Evolutionary conservation across 1,139 yeast genomes (phyloP), one percentile per base, ranked within the genome.

Genomic region (Geotrichum citri-aurantii): DNA sequence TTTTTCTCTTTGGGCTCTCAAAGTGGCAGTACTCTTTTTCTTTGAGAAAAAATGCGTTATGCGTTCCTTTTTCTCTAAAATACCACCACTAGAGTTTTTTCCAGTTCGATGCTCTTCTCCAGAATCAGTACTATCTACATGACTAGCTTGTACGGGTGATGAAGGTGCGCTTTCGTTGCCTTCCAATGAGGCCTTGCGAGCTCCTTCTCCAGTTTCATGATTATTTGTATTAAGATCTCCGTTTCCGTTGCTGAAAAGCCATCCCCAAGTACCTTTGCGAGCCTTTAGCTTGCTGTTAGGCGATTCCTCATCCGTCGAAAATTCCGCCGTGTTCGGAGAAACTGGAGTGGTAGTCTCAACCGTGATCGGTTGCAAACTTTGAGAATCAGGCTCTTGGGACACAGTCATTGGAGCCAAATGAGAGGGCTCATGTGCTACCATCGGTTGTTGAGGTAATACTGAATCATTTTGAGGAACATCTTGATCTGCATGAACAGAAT

Each of bases 201-300:
- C 19, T 37, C 3, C 19, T n/a, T 37, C 44, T 37, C 17, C 44
- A 37, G 21, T 19, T 37, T 37, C 44, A 12, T 19, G 48, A 23
- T 46, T 37, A 37, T 1, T 3, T n/a, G 48, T 14, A 6, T 23
- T 24, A 5, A 26, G 29, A 23, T 24, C 48, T 46, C 29, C 48
- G 12, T 40, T 37, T 26, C 21, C 44, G 17, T 52, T 42, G 23
- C 57, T 62, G 49, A 65, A 65, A n/a, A 66, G 60, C 67, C 69
- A 65, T 12, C 66, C 60, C 67, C 67, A 66, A 2, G 65, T 64
- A n/a, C 62, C 63, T 42, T 65, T 65, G n/a, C 62, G 56, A 7
- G 59, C 37, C 50, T 61, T 57, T 29, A 12, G 19, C 59, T 44
- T 56, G 56, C 52, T 54, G 53, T 26, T 19, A 24, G 58, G 23